Evolutionary conservation across 1,284 basidiomycete species (phyloP), one percentile per base, ranked within the genome.

Genomic region (Marasmius tenuissimus): DNA sequence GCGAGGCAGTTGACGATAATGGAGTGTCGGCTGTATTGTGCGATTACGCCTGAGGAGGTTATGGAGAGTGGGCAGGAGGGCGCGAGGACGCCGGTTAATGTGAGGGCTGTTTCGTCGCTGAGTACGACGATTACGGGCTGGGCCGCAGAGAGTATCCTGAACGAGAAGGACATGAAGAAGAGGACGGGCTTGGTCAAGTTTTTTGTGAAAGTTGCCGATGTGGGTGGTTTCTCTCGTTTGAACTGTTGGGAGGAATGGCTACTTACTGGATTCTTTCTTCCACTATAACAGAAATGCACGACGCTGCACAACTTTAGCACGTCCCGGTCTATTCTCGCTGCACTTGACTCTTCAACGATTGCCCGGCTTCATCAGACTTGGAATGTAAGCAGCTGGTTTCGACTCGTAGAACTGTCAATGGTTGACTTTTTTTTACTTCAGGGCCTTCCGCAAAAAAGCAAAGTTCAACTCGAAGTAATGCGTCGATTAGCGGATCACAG

Each of bases 1-100:
- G 96, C 96, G 4, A 84, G 97, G 54, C 97, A 99, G 76, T 75
- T 99, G 68, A 97, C 97, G n/a, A 85, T 97, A 63, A 92, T 96
- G 87, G 97, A 99, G 75, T 92, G 88, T 69, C 85, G 85, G 60
- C 77, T 98, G 55, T 99, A 97, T 74, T 88, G 88, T 67, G 84
- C 86, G 59, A 95, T 99, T 66, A 87, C 86, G 61, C 87, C 94
- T 0, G 92, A 93, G 66, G 97, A 99, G 73, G 85, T 66, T n/a
- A 47, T 66, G 40, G 64, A 66, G 51, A 59, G 87, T 5, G 90
- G 90, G 2, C 85, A 89, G 69, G 87, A 91, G 65, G 86, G 88
- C 65, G 81, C 78, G 73, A 78, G 81, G 67, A 82, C 86, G 16
- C 86, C 90, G 10, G 72, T 82, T 60, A 94, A 89, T 68, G 86